Evolutionary conservation across 139 green algal genomes (phyloP), one percentile per base, ranked within the genome.

Genomic region (Zygnema cylindricum): DNA sequence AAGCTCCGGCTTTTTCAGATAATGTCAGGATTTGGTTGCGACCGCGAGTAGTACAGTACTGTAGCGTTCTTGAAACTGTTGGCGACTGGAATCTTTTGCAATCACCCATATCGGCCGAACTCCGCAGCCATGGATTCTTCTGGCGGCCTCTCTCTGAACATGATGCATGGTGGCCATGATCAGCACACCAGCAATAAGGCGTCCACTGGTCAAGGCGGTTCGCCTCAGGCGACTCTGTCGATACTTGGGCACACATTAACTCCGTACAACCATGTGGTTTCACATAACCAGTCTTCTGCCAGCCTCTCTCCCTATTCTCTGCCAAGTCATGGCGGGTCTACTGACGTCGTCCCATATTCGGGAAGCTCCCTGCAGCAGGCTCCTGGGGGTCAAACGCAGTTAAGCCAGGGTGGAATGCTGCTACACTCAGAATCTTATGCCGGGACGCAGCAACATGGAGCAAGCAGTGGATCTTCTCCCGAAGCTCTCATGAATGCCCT

Each of bases 401-500:
- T 63, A 16, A 63, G 7, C 49, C 49, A 63, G 7, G 49, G 7
- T 25, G 49, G 49, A 16, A 63, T n/a, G n/a, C n/a, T n/a, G n/a
- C n/a, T n/a, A n/a, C n/a, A n/a, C n/a, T n/a, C n/a, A n/a, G n/a
- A n/a, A n/a, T n/a, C n/a, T n/a, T n/a, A n/a, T n/a, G n/a, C n/a
- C n/a, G n/a, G n/a, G n/a, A n/a, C n/a, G n/a, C n/a, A n/a, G n/a
- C n/a, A n/a, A n/a, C n/a, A n/a, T n/a, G 49, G 49, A 16, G 49
- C 49, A 25, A 16, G 7, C 7, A 16, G 7, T 38, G 7, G 7
- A 38, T 41, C 71, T 79, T 43, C 32, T 38, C 83, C 83, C 22
- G 32, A 84, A 32, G 38, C 83, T 3, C 35, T 88, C 11, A 88
- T 88, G 83, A 88, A 82, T 36, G 83, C 83, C 3, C 54, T 88